Evolutionary conservation across 1,139 yeast genomes (phyloP).

Genomic region (Protomyces macrosporus): DNA sequence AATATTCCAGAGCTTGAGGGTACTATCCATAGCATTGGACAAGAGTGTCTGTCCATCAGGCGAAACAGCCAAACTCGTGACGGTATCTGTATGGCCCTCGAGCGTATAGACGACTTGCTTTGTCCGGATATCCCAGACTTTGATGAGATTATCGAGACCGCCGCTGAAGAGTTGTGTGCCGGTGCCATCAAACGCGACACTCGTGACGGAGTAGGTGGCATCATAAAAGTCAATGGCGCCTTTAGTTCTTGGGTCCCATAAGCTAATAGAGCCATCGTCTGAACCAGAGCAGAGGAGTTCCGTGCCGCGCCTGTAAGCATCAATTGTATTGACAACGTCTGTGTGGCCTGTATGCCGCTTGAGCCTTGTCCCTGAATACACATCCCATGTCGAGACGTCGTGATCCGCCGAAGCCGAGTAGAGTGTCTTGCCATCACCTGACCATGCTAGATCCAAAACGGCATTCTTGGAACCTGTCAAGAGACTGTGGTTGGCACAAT

Average conservation of each 20-base stretch:
- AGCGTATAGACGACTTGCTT: slow-evolving; percentile 40
- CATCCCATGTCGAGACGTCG: slow-evolving; percentile 53
- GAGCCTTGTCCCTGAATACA: slow-evolving; percentile 50
- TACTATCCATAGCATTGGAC: slow-evolving; percentile 56
- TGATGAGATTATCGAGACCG: slow-evolving; percentile 63
- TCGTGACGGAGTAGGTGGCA: slow-evolving; percentile 55
- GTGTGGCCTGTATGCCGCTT: slow-evolving; percentile 53
- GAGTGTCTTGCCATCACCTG: slow-evolving; percentile 42
- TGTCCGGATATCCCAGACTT: slow-evolving; percentile 43
- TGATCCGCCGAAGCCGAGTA: slow-evolving; percentile 48
- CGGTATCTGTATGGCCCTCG: slow-evolving; percentile 46
- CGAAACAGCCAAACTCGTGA: slow-evolving; percentile 51
- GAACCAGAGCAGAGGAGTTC: slow-evolving; percentile 50
- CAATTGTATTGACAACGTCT: slow-evolving; percentile 55
- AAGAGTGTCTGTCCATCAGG: slow-evolving; percentile 49
- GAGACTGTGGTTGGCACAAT: slow-evolving; percentile 44
- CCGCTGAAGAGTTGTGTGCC: slow-evolving; percentile 50
- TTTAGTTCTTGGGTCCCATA: slow-evolving; percentile 64
- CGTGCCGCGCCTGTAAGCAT: slow-evolving; percentile 38
- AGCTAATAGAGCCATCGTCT: slow-evolving; percentile 56
- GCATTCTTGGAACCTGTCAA: slow-evolving; percentile 50
- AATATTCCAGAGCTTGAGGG: slow-evolving; percentile 54
- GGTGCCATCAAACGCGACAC: slow-evolving; percentile 45
- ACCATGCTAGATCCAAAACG: slow-evolving; percentile 48
- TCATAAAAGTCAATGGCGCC: slow-evolving; percentile 41